Evolutionary conservation across 495 filamentous ascomycete species (phyloP).

Genomic region (Penicillium steckii): DNA sequence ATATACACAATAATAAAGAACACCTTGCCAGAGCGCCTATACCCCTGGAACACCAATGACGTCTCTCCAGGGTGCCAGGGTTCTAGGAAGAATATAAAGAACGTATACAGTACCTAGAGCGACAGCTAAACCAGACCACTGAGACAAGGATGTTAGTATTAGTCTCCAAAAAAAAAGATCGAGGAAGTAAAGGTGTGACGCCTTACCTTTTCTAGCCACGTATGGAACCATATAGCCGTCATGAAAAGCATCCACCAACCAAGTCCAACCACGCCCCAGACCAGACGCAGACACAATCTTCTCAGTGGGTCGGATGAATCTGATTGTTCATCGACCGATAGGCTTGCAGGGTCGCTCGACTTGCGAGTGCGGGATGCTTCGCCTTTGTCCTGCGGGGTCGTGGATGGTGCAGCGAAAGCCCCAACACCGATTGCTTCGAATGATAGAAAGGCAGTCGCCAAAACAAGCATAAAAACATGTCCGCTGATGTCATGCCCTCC

Average conservation of each 20-base stretch:
- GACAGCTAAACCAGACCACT: constrained; percentile 69
- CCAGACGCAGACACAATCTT: constrained; percentile 51
- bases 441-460: constrained; percentile 74
- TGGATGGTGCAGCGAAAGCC: constrained; percentile 35
- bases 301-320: constrained; percentile 26
- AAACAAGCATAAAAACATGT: constrained; percentile 88
- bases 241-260: constrained; percentile 95
- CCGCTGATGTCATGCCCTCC: constrained; percentile 94
- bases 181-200: constrained; percentile 1
- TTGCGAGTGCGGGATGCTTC: constrained; percentile 51
- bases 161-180: constrained; percentile 4
- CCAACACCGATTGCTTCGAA: constrained; percentile 73
- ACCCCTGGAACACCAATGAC: constrained; percentile 78
- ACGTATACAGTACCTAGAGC: constrained; percentile 66
- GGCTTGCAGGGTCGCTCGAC: constrained; percentile 21
- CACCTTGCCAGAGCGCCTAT: constrained; percentile 22
- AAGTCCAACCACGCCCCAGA: constrained; percentile 49
- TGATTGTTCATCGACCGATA: neutral
- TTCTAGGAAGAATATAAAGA: constrained; percentile 76
- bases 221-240: constrained; percentile 97
- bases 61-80: constrained; percentile 57
- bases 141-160: constrained; percentile 20
- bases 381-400: constrained; percentile 1
- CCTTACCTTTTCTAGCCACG: constrained; percentile 93
- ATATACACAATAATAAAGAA: neutral